These are phyloP conservation scores for Corylus americana DNA, from an alignment of 306 rosid species.

Conservation along the genomic window DNA sequence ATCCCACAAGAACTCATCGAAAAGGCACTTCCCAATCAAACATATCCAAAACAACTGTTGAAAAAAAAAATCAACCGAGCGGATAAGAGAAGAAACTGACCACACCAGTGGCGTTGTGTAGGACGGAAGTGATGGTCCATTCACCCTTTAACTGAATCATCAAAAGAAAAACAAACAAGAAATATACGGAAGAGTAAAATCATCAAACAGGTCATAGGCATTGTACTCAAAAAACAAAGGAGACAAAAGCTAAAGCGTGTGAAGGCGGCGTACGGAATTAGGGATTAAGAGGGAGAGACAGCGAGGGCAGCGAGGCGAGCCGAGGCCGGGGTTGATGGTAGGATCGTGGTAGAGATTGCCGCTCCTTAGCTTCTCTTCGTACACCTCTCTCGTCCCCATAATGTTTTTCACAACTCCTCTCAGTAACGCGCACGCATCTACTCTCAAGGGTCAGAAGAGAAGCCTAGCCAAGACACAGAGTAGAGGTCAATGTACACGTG, in stretches of 20 bases:
- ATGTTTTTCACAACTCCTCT: neutral
- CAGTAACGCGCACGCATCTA: neutral
- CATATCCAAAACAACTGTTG: neutral
- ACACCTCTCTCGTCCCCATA: conserved; percentile 90
- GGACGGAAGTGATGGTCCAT: conserved; percentile 79
- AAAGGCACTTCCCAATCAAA: neutral
- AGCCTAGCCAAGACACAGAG: neutral
- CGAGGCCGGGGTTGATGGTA: conserved; percentile 88
- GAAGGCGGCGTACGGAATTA: conserved; percentile 35
- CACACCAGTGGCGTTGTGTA: conserved; percentile 71
- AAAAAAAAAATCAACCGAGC: neutral
- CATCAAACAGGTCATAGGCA: conserved; percentile 17
- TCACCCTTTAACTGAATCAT: conserved; percentile 61
- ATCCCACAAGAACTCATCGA: neutral
- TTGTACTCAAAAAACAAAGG: neutral
- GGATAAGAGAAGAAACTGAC: conserved; percentile 47
- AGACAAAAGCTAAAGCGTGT: neutral
- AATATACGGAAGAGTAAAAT: conserved; percentile 21
- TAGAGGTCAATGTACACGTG: neutral
- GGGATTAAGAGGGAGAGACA: conserved; percentile 78
- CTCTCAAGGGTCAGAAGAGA: neutral
- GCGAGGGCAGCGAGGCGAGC: conserved; percentile 88
- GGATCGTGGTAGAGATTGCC: conserved; percentile 85
- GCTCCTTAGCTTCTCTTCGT: conserved; percentile 72
- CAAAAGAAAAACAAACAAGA: neutral